Conservation (phyloP, 192 early-diverging fungal species). For the Nowakowskiella sp. region DNA sequence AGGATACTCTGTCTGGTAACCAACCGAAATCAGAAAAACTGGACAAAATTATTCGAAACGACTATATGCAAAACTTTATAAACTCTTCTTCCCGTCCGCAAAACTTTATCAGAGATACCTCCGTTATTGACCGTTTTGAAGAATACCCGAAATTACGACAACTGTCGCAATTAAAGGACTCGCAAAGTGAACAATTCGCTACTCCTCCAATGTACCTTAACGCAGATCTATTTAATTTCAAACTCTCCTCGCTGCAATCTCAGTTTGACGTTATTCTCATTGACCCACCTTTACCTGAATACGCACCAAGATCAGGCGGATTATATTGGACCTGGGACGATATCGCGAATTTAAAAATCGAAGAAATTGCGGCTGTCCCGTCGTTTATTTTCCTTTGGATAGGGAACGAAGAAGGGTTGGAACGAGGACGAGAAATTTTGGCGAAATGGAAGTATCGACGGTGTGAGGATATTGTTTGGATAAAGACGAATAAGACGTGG, state of each 20-base stretch:
- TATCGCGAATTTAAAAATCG: slow-evolving; percentile 43
- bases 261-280: slow-evolving; percentile 59
- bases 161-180: slow-evolving; percentile 38
- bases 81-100: slow-evolving; percentile 43
- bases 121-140: slow-evolving; percentile 37
- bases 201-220: slow-evolving; percentile 39
- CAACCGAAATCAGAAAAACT: too few relatives aligned
- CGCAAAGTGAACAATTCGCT: slow-evolving; percentile 23
- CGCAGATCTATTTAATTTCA: slow-evolving; percentile 40
- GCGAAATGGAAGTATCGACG: slow-evolving; percentile 57
- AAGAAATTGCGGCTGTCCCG: slow-evolving; percentile 47
- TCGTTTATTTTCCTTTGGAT: slow-evolving; percentile 61
- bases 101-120: slow-evolving; percentile 50
- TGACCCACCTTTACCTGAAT: slow-evolving; percentile 52
- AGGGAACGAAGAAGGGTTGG: slow-evolving; percentile 45
- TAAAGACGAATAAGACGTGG: slow-evolving; percentile 48
- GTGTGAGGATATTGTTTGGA: slow-evolving; percentile 61
- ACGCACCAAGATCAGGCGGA: slow-evolving; percentile 6
- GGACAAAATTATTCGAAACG: slow-evolving; percentile 42
- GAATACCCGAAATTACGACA: slow-evolving; percentile 54
- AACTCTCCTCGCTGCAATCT: slow-evolving; percentile 29
- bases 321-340: slow-evolving; percentile 41
- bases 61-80: slow-evolving; percentile 51
- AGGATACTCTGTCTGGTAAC: too few relatives aligned
- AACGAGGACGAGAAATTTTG: slow-evolving; percentile 48